A percentile compares a stretch with the other conserved stretches of the same genome.
Conservation (phyloP, 1,139 yeast species). For the Lodderomyces beijingensis region DNA sequence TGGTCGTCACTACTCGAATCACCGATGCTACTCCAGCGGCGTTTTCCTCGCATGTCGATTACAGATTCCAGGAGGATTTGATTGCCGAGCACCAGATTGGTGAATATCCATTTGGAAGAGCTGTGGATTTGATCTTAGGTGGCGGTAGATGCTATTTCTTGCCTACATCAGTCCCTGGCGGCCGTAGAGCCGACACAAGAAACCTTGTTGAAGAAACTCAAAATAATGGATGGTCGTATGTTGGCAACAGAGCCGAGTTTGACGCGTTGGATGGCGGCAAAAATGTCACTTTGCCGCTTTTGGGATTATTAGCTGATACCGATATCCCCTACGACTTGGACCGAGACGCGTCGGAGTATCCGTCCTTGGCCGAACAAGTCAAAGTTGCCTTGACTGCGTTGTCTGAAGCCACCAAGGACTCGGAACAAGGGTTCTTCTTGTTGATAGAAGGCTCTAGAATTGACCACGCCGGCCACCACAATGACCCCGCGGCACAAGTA, state of each 20-base stretch:
- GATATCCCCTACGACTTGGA: constrained; percentile 83
- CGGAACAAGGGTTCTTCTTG: constrained; percentile 77
- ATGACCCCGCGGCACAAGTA: constrained; percentile 56
- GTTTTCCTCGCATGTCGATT: constrained; percentile 71
- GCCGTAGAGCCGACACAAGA: constrained; percentile 68
- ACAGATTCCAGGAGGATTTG: constrained; percentile 70
- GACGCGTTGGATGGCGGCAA: constrained; percentile 47
- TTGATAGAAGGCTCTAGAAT: constrained; percentile 85
- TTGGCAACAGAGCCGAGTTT: constrained; percentile 52
- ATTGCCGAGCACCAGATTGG: constrained; percentile 87
- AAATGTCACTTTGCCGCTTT: constrained; percentile 65
- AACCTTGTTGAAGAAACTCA: constrained; percentile 60
- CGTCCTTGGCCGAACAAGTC: constrained; percentile 73
- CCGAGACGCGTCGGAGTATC: constrained; percentile 51
- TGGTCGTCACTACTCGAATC: constrained; percentile 83
- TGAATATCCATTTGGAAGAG: constrained; percentile 61
- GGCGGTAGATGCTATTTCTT: constrained; percentile 84
- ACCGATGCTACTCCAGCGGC: constrained; percentile 82
- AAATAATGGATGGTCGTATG: constrained; percentile 53
- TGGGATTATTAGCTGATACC: constrained; percentile 63
- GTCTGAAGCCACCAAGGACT: constrained; percentile 56
- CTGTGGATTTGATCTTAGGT: constrained; percentile 79
- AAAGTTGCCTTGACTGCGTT: constrained; percentile 65
- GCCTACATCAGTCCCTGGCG: constrained; percentile 38
- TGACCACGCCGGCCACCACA: constrained; percentile 89